These are phyloP conservation scores for Aspergillus sp. DNA, from an alignment of 2,329 filamentous ascomycete species.

Conservation along the genomic window DNA sequence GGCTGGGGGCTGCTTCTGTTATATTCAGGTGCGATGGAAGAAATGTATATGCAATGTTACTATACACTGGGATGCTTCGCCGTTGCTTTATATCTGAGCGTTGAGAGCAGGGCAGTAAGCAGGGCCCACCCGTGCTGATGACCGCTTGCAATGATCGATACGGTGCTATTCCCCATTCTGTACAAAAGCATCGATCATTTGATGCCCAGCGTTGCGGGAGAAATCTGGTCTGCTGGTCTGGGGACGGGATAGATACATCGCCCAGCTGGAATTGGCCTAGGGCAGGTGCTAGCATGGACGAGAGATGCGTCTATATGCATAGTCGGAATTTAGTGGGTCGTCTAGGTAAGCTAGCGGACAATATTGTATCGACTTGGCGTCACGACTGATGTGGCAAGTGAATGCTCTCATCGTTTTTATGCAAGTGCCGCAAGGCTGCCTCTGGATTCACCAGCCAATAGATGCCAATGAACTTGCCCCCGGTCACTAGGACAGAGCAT, in stretches of 20 bases:
- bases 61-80: background rate
- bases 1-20: background rate
- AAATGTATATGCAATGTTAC: background rate
- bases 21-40: background rate
- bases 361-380: background rate
- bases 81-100: background rate
- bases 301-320: background rate
- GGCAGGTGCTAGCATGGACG: background rate
- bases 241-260: background rate
- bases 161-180: background rate
- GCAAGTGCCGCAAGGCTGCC: slow-evolving; percentile 9
- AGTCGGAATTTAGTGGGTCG: background rate
- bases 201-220: background rate
- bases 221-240: background rate
- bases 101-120: no score
- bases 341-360: background rate
- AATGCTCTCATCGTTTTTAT: background rate
- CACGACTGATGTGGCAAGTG: background rate
- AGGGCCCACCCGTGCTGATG: background rate
- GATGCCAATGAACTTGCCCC: background rate
- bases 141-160: background rate
- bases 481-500: background rate
- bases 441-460: background rate
- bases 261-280: background rate
- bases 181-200: slow-evolving; percentile 1